Evolutionary conservation across 371 early-diverging fungal species (phyloP).

Genomic region (Mucor piriformis): DNA sequence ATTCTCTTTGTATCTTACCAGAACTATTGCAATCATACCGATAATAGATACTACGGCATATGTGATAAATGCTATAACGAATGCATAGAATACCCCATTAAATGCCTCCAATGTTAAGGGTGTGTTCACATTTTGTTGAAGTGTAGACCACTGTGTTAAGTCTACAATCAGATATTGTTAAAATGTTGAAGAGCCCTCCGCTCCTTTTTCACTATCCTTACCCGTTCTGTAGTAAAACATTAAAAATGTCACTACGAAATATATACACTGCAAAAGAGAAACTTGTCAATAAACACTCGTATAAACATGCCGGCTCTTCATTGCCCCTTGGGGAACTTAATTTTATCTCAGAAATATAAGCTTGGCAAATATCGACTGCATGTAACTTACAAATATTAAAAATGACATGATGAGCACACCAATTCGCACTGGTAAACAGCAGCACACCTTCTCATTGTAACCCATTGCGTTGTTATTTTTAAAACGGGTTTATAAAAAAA

Average conservation of each 20-base stretch:
- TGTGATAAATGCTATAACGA: constrained; percentile 19
- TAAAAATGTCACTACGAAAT: background rate
- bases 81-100: constrained; percentile 27
- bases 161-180: background rate
- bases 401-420: constrained; percentile 30
- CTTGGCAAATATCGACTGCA: no score
- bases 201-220: background rate
- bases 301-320: background rate
- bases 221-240: background rate
- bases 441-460: constrained; percentile 24
- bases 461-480: background rate
- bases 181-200: background rate
- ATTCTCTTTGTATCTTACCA: constrained; percentile 18
- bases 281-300: background rate
- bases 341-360: no score
- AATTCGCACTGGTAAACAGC: constrained; percentile 33
- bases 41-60: constrained; percentile 24
- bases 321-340: background rate
- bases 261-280: background rate
- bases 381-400: constrained; percentile 26
- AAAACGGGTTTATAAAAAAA: background rate
- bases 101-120: constrained; percentile 21
- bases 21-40: constrained; percentile 21
- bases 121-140: background rate
- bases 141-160: background rate